These are phyloP conservation scores for Blastobotrys ciferrii DNA, from an alignment of 1,139 yeast species.

Conservation along the genomic window DNA sequence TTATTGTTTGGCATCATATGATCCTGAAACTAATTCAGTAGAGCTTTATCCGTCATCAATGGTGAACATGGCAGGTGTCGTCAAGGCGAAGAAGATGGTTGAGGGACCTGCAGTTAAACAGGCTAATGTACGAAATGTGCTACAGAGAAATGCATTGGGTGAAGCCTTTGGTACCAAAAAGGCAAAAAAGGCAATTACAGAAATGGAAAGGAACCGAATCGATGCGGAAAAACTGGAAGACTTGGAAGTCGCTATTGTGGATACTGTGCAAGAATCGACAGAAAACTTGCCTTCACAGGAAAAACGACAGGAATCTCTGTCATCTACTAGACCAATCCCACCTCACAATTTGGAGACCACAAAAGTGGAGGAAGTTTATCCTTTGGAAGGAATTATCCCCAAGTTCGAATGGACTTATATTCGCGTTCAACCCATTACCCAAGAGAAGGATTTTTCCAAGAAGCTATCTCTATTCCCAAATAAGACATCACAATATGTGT, in stretches of 20 bases:
- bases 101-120: slow-evolving; percentile 59
- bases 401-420: slow-evolving; percentile 60
- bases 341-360: slow-evolving; percentile 72
- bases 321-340: slow-evolving; percentile 81
- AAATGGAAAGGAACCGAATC: slow-evolving; percentile 76
- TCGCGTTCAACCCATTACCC: slow-evolving; percentile 56
- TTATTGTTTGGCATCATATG: slow-evolving; percentile 68
- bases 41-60: slow-evolving; percentile 65
- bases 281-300: slow-evolving; percentile 67
- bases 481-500: slow-evolving; percentile 53
- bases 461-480: slow-evolving; percentile 63
- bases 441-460: slow-evolving; percentile 48
- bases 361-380: slow-evolving; percentile 77
- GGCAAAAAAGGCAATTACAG: slow-evolving; percentile 87
- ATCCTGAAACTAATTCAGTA: slow-evolving; percentile 55
- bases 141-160: slow-evolving; percentile 80
- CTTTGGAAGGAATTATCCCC: slow-evolving; percentile 68
- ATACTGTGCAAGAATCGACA: slow-evolving; percentile 70
- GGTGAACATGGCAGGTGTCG: slow-evolving; percentile 50
- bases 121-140: slow-evolving; percentile 37
- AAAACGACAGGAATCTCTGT: slow-evolving; percentile 52
- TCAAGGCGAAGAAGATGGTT: slow-evolving; percentile 36
- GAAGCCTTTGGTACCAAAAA: slow-evolving; percentile 96
- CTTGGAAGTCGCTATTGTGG: slow-evolving; percentile 77
- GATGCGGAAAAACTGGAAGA: slow-evolving; percentile 78